Conservation (phyloP, 352 stramenopile species). For the Phytopythium ostracodes region DNA sequence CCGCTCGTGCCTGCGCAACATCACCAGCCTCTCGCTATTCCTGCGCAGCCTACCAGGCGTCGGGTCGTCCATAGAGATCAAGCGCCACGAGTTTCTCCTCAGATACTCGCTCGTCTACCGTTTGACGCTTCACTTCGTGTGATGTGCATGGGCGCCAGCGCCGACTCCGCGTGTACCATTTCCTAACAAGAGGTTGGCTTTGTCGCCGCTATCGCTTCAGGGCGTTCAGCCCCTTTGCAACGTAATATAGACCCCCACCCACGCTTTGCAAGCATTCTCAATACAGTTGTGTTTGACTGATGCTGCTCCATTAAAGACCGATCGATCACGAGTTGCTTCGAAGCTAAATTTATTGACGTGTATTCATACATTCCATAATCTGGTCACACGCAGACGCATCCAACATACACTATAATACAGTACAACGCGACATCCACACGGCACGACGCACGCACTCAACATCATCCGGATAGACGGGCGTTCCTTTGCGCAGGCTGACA, state of each 20-base stretch:
- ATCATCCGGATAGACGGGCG: not conserved
- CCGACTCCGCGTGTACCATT: not conserved
- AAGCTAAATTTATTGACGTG: not conserved
- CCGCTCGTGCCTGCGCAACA: conserved; percentile 66
- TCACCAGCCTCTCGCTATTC: conserved; percentile 83
- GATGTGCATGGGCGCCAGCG: not conserved
- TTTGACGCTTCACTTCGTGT: conserved; percentile 78
- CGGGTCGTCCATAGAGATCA: conserved; percentile 63
- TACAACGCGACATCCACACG: conserved; percentile 1
- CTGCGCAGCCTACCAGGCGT: conserved; percentile 64
- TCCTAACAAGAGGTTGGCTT: not conserved
- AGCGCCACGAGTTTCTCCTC: conserved; percentile 75
- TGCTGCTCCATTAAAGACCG: too few relatives aligned
- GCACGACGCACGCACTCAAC: not conserved
- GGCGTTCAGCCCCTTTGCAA: not conserved
- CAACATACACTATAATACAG: conserved; percentile 2
- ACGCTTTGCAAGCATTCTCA: not conserved
- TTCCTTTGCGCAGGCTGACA: not conserved
- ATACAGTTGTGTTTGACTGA: too few relatives aligned
- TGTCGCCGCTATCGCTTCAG: not conserved
- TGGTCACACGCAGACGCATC: not conserved
- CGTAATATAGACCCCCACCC: conserved; percentile 4
- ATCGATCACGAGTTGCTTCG: too few relatives aligned
- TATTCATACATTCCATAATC: not conserved
- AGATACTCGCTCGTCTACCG: conserved; percentile 81